These are phyloP conservation scores for Entrophospora sp. DNA, from an alignment of 192 early-diverging fungal genomes.

Conservation along the genomic window DNA sequence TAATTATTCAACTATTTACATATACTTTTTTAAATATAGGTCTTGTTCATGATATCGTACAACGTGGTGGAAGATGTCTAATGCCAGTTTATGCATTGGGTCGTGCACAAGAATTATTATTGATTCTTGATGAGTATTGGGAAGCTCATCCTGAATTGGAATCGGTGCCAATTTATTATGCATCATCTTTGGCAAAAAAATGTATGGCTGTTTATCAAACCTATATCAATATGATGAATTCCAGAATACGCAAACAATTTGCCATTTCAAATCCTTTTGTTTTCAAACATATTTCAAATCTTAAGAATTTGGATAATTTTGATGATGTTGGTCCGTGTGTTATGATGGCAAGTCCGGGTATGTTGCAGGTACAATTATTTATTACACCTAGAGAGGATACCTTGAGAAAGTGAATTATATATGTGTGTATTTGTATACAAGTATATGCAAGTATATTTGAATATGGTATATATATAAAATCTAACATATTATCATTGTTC, in stretches of 20 bases:
- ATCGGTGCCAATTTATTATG: slow-evolving; percentile 91
- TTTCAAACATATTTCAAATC: slow-evolving; percentile 90
- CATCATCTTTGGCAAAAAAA: slow-evolving; percentile 88
- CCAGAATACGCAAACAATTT: slow-evolving; percentile 82
- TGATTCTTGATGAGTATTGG: slow-evolving; percentile 99
- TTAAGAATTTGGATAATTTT: slow-evolving; percentile 78
- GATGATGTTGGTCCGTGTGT: slow-evolving; percentile 96
- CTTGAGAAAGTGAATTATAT: neutral
- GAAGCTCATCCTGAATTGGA: slow-evolving; percentile 79
- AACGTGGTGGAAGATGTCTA: slow-evolving; percentile 81
- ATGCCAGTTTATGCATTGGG: slow-evolving; percentile 97
- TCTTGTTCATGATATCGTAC: slow-evolving; percentile 76
- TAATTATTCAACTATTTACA: no score
- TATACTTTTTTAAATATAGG: slow-evolving; percentile 25
- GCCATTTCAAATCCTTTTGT: slow-evolving; percentile 86
- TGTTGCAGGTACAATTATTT: slow-evolving; percentile 68
- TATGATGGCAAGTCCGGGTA: slow-evolving; percentile 97
- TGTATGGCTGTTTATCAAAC: slow-evolving; percentile 97
- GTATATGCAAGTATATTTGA: no score
- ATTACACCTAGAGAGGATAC: neutral
- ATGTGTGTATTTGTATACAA: no score
- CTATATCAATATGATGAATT: slow-evolving; percentile 98
- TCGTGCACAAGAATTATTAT: slow-evolving; percentile 88
- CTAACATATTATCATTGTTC: neutral
- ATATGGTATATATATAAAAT: neutral